Conservation (phyloP, 2,329 filamentous ascomycete species). For the Thermomyces lanuginosus region DNA sequence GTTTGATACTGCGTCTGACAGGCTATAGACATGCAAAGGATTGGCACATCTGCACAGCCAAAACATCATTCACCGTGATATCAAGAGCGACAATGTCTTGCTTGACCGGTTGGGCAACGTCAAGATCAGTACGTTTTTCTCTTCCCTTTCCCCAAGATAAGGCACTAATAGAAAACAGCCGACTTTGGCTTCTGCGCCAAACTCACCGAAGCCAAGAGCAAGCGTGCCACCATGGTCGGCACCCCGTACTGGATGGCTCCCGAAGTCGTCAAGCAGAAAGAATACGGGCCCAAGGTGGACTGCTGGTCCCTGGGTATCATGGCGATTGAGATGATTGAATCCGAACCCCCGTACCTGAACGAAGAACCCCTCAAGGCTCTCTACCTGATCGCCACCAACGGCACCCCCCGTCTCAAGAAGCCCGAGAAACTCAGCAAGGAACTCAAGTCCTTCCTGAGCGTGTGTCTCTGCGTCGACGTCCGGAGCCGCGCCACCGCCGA, state of each 20-base stretch:
- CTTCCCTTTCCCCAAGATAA: neutral
- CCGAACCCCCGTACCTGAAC: conserved; percentile 92
- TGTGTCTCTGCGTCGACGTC: conserved; percentile 92
- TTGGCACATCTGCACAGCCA: conserved; percentile 87
- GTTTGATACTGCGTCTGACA: neutral
- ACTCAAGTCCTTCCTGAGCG: conserved; percentile 88
- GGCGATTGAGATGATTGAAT: conserved; percentile 99
- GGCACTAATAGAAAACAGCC: conserved; percentile 35
- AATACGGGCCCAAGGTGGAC: conserved; percentile 95
- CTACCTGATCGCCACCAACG: conserved; percentile 95
- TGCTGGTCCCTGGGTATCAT: conserved; percentile 99
- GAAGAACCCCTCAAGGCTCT: conserved; percentile 95
- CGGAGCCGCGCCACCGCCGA: conserved; percentile 82
- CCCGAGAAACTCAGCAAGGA: conserved; percentile 96
- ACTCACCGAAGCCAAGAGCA: conserved; percentile 88
- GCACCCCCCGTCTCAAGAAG: conserved; percentile 91
- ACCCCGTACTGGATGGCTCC: conserved; percentile 99
- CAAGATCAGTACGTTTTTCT: conserved; percentile 69
- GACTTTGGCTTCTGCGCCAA: conserved; percentile 99
- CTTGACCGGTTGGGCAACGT: conserved; percentile 88
- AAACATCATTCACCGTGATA: conserved; percentile 96
- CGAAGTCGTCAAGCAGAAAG: conserved; percentile 97
- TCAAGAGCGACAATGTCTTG: conserved; percentile 97
- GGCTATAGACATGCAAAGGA: conserved; percentile 70
- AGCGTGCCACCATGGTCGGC: conserved; percentile 97